Evolutionary conservation across 2,329 filamentous ascomycete species (phyloP), one percentile per base, ranked within the genome.

Genomic region (Aspergillus pseudoterreus): DNA sequence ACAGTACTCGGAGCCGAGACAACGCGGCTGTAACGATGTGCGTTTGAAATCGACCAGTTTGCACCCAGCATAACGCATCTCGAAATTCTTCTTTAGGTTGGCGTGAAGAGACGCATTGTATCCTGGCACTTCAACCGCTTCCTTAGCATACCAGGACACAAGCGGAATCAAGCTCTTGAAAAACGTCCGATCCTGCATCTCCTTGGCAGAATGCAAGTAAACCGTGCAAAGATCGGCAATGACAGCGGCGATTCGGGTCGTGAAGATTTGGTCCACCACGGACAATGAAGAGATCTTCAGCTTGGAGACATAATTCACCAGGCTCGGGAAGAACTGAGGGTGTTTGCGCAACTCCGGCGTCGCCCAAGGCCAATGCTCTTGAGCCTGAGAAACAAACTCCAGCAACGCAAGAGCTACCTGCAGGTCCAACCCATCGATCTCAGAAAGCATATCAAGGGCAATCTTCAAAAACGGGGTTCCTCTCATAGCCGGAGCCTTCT

Each of bases 351-450:
- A 75, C 36, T 87, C 85, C 51, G 89, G 86, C 51, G 95, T 91
- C 1, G 90, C 92, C 90, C 92, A 96, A 1, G 92, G 88, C 92
- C 92, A 97, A 65, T 91, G 89, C 68, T 96, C 94, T 65, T 96
- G 92, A 4, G 92, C 89, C 2, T 88, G 84, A 2, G 89, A 85
- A 35, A 96, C 83, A 67, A 97, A 97, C 61, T 92, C 86, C 14
- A 99, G 78, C 61, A 96, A 84, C 1, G 88, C 84, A 19, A 91
- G 75, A 4, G 86, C 83, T 56, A 90, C 82, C 32, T 77, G 75
- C n/a, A 81, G 78, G 8, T 86, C 78, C 19, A 92, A 69, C 1
- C 81, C 75, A 21, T 81, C 78, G 54, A 96, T 83, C 10, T 78
- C 78, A 15, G 82, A 80, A 35, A 97, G 76, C 51, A 83, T 80